Conservation (phyloP, 192 early-diverging fungal genomes). For the Backusella macrospora region DNA sequence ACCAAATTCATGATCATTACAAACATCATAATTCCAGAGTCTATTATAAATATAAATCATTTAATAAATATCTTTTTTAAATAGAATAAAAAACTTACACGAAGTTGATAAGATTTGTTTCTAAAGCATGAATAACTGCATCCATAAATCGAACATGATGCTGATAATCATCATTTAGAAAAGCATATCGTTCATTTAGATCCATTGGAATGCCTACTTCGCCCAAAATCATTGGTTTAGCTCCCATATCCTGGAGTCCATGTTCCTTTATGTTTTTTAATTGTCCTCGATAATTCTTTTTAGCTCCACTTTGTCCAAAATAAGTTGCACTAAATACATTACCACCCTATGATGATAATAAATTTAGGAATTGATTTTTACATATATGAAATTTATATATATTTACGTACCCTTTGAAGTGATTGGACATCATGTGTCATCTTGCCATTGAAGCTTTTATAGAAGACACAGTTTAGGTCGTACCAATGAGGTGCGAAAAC, state of each 20-base stretch:
- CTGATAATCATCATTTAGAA: constrained; percentile 70
- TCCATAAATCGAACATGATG: constrained; percentile 78
- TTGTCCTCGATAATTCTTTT: constrained; percentile 75
- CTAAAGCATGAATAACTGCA: constrained; percentile 72
- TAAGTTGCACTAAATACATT: constrained; percentile 77
- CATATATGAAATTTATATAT: background rate
- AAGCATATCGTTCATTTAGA: constrained; percentile 74
- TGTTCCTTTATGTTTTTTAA: constrained; percentile 63
- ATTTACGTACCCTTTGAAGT: constrained; percentile 58
- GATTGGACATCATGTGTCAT: constrained; percentile 85
- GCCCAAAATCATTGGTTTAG: constrained; percentile 71
- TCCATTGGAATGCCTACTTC: constrained; percentile 91
- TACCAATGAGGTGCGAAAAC: constrained; percentile 90
- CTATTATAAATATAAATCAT: constrained; percentile 32
- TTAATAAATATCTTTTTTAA: background rate
- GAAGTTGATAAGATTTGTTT: constrained; percentile 76
- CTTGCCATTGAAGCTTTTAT: constrained; percentile 67
- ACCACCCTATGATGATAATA: constrained; percentile 55
- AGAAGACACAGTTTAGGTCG: constrained; percentile 77
- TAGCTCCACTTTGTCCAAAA: constrained; percentile 75
- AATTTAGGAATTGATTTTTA: background rate
- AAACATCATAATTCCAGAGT: constrained; percentile 86
- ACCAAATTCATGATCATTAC: constrained; percentile 76
- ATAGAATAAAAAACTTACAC: constrained; percentile 47
- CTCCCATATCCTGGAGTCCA: constrained; percentile 63